Percentiles rank a stretch among this genome's conserved stretches.
These are phyloP conservation scores for Zygoascus bituminiphila DNA, from an alignment of 805 yeast species.

Conservation along the genomic window DNA sequence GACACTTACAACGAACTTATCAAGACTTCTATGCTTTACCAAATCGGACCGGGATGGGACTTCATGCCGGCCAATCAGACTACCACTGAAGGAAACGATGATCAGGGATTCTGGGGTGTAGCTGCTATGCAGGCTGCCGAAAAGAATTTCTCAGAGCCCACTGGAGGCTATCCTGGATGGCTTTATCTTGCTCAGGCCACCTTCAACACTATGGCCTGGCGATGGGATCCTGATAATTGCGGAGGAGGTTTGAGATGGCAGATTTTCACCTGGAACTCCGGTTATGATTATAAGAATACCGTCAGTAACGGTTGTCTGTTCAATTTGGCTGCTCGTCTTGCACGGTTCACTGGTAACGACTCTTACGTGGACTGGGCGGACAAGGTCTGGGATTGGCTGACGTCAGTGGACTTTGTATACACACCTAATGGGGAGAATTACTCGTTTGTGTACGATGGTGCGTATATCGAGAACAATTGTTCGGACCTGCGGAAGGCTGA, in stretches of 20 bases:
- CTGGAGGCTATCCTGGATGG: conserved; percentile 56
- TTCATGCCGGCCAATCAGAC: conserved; percentile 78
- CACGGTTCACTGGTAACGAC: conserved; percentile 64
- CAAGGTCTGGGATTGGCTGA: conserved; percentile 68
- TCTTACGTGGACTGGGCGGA: conserved; percentile 70
- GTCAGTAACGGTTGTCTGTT: conserved; percentile 80
- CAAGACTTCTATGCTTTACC: conserved; percentile 54
- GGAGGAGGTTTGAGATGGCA: conserved; percentile 89
- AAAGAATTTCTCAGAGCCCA: conserved; percentile 69
- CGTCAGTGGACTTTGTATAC: conserved; percentile 36
- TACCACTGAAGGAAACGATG: conserved; percentile 85
- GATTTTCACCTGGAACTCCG: conserved; percentile 80
- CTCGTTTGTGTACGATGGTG: conserved; percentile 63
- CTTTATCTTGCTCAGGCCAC: conserved; percentile 74
- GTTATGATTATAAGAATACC: conserved; percentile 81
- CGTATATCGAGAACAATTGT: conserved; percentile 41
- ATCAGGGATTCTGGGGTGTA: conserved; percentile 89
- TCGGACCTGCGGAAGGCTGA: conserved; percentile 42
- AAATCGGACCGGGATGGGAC: conserved; percentile 54
- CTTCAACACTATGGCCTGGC: conserved; percentile 69
- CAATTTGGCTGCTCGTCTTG: conserved; percentile 74
- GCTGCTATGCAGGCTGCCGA: conserved; percentile 82
- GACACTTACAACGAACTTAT: conserved; percentile 52
- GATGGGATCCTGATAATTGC: conserved; percentile 65
- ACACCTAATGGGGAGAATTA: conserved; percentile 18